A percentile compares a stretch with the other conserved stretches of the same genome.
Conservation (phyloP, 1,139 yeast species). For the Geotrichum aggregatum region DNA sequence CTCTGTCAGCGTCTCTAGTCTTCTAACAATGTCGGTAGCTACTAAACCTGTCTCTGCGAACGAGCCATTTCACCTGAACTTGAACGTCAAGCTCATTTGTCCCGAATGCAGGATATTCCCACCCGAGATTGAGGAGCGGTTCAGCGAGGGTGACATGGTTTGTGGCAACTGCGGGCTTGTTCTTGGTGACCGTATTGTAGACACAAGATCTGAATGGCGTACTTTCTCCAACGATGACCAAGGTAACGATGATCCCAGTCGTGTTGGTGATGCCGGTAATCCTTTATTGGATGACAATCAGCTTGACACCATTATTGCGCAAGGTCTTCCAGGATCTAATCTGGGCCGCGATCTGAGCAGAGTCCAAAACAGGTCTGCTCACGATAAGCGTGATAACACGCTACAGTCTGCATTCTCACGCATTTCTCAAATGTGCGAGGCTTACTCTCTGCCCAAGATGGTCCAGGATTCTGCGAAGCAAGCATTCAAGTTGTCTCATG, state of each 20-base stretch:
- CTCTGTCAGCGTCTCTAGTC: neutral
- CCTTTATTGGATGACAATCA: constrained; percentile 89
- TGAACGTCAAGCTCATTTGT: constrained; percentile 85
- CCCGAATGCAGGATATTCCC: constrained; percentile 96
- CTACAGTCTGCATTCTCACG: constrained; percentile 85
- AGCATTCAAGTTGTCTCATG: constrained; percentile 87
- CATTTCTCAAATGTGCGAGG: constrained; percentile 95
- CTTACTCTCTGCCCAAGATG: constrained; percentile 87
- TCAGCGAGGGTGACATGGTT: constrained; percentile 95
- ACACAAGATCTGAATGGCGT: constrained; percentile 97
- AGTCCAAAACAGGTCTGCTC: constrained; percentile 80
- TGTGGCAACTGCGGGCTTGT: constrained; percentile 97
- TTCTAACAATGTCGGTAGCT: constrained; percentile 16
- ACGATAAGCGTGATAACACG: constrained; percentile 83
- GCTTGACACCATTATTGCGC: constrained; percentile 87
- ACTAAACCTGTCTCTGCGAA: constrained; percentile 7
- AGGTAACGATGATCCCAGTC: constrained; percentile 96
- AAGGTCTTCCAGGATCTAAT: constrained; percentile 60
- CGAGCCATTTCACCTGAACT: constrained; percentile 43
- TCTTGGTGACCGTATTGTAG: constrained; percentile 85
- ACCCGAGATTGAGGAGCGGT: constrained; percentile 90
- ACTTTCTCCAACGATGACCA: constrained; percentile 93
- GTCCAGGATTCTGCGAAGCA: constrained; percentile 98
- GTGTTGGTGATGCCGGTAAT: constrained; percentile 99
- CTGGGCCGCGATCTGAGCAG: constrained; percentile 83